phyloP scores from a whole-genome alignment of 306 rosid genomes.

The Hippophae tibetana region DNA sequence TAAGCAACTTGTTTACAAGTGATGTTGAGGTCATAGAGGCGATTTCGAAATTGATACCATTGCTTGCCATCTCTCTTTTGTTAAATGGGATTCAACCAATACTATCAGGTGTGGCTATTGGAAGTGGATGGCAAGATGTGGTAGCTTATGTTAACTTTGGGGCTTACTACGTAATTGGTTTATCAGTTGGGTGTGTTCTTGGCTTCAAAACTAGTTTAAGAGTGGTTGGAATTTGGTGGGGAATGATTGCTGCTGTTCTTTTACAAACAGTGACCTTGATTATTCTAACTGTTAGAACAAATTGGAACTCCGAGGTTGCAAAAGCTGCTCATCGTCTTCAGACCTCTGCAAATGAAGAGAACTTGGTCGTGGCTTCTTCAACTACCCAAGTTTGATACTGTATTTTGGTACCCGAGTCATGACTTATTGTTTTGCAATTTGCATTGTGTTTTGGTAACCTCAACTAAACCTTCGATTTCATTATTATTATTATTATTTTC shows the following conservation, averaged over 20 bases:
- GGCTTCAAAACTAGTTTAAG: slow-evolving; percentile 50
- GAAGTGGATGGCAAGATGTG: slow-evolving; percentile 72
- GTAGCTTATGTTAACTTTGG: slow-evolving; percentile 66
- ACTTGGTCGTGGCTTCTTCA: neutral
- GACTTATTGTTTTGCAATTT: too few species aligned
- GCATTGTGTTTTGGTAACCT: too few species aligned
- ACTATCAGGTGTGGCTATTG: slow-evolving; percentile 68
- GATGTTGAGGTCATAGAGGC: slow-evolving; percentile 43
- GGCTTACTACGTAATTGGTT: slow-evolving; percentile 50
- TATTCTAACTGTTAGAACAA: slow-evolving; percentile 49
- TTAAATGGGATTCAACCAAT: slow-evolving; percentile 61
- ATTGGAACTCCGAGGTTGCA: slow-evolving; percentile 56
- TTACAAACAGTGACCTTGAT: slow-evolving; percentile 51
- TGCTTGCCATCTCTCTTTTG: slow-evolving; percentile 64
- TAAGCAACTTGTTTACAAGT: slow-evolving; percentile 58
- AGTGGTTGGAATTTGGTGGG: slow-evolving; percentile 77
- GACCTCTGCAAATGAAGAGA: slow-evolving; percentile 37
- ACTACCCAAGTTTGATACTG: too few species aligned
- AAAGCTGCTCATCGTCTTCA: slow-evolving; percentile 36
- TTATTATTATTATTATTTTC: too few species aligned
- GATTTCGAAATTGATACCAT: slow-evolving; percentile 44
- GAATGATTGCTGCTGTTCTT: slow-evolving; percentile 61
- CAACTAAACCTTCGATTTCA: too few species aligned
- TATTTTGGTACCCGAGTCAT: too few species aligned
- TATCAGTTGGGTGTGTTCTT: slow-evolving; percentile 60